These are phyloP conservation scores for Cutaneotrichosporon sp. DNA, from an alignment of 1,284 basidiomycete species.

Conservation along the genomic window DNA sequence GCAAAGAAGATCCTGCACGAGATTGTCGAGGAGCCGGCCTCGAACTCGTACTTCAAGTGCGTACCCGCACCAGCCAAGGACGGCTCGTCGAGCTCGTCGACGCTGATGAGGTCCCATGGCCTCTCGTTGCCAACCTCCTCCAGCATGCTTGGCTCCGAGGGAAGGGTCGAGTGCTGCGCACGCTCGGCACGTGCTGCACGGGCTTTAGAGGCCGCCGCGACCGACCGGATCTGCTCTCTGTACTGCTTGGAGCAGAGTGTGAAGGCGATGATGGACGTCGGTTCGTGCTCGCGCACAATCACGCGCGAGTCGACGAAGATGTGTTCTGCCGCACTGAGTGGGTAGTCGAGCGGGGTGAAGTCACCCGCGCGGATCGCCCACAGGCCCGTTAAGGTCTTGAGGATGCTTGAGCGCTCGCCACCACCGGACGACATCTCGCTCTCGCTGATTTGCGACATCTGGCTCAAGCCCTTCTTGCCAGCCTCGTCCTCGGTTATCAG, in stretches of 20 bases:
- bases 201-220: conserved; percentile 55
- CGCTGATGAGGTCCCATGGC: conserved; percentile 77
- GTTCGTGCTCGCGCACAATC: conserved; percentile 95
- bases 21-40: conserved; percentile 85
- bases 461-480: conserved; percentile 26
- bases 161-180: not conserved
- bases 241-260: conserved; percentile 91
- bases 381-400: conserved; percentile 82
- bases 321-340: conserved; percentile 65
- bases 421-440: conserved; percentile 57
- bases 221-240: conserved; percentile 73
- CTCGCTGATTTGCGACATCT: conserved; percentile 52
- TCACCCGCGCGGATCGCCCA: conserved; percentile 66
- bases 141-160: conserved; percentile 19
- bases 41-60: conserved; percentile 65
- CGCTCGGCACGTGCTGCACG: conserved; percentile 5
- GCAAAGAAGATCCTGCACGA: conserved; percentile 95
- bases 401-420: conserved; percentile 70
- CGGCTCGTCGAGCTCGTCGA: conserved; percentile 44
- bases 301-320: conserved; percentile 94
- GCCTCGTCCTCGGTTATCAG: conserved; percentile 40
- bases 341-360: conserved; percentile 60
- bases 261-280: conserved; percentile 95
- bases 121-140: conserved; percentile 18
- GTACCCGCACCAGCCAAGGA: conserved; percentile 35